These are phyloP conservation scores for Pleoardoris graminearum DNA, from an alignment of 2,329 filamentous ascomycete genomes.

Conservation along the genomic window DNA sequence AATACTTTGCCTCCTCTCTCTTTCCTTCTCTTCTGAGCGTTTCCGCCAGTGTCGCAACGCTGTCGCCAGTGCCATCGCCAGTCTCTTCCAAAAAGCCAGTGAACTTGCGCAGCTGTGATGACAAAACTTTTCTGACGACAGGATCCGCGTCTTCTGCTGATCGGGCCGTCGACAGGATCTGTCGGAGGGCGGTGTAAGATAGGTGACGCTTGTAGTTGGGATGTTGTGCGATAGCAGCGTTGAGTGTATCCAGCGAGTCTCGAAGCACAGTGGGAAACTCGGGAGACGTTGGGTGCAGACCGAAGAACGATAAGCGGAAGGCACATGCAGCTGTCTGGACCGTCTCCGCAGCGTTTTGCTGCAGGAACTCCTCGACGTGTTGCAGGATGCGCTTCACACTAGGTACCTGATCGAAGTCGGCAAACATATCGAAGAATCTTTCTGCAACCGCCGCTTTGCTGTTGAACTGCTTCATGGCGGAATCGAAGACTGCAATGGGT, in stretches of 20 bases:
- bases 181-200: constrained; percentile 52
- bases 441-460: constrained; percentile 68
- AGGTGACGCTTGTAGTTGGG: constrained; percentile 42
- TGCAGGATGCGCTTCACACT: constrained; percentile 69
- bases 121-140: constrained; percentile 57
- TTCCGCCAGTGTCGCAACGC: constrained; percentile 26
- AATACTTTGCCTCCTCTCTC: constrained; percentile 29
- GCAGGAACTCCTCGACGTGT: constrained; percentile 71
- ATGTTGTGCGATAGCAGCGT: constrained; percentile 50
- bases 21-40: constrained; percentile 32
- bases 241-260: constrained; percentile 65
- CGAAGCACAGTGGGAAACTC: constrained; percentile 75
- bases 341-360: constrained; percentile 58
- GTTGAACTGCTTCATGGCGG: constrained; percentile 76
- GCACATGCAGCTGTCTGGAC: constrained; percentile 68
- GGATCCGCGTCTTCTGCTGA: constrained; percentile 54
- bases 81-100: constrained; percentile 31
- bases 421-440: constrained; percentile 79
- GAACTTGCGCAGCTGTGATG: constrained; percentile 46
- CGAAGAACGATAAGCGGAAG: constrained; percentile 71
- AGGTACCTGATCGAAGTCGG: constrained; percentile 67
- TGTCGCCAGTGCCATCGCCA: constrained; percentile 25
- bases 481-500: constrained; percentile 87
- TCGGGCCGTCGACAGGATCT: constrained; percentile 53
- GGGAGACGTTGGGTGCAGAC: constrained; percentile 63